A percentile compares a stretch with the other conserved stretches of the same genome.
Conservation (phyloP, 805 yeast genomes). For the Torulaspora indica region DNA sequence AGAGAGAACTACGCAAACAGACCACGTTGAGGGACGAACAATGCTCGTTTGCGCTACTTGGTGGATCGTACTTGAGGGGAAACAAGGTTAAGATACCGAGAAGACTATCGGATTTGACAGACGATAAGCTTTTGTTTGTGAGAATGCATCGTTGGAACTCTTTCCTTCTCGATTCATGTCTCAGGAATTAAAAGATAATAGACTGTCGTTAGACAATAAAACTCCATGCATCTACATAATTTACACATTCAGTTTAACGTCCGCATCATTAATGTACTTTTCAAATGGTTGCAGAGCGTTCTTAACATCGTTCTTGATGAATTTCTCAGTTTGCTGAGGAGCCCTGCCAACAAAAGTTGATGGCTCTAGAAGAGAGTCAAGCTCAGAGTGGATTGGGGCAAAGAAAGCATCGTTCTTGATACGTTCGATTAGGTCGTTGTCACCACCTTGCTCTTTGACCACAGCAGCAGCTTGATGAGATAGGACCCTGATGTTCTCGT, state of each 20-base stretch:
- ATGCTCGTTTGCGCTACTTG: constrained; percentile 36
- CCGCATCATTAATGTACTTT: constrained; percentile 55
- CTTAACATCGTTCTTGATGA: constrained; percentile 77
- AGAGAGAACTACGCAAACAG: constrained; percentile 25
- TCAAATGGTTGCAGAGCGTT: constrained; percentile 70
- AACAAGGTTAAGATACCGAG: constrained; percentile 51
- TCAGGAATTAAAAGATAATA: constrained; percentile 6
- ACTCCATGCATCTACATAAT: constrained; percentile 9
- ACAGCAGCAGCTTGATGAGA: constrained; percentile 97
- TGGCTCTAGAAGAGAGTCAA: constrained; percentile 81
- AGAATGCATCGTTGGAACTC: constrained; percentile 60
- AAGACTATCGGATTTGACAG: constrained; percentile 52
- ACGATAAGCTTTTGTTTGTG: constrained; percentile 49
- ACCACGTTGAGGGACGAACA: constrained; percentile 37
- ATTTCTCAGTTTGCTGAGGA: constrained; percentile 94
- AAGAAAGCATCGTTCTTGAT: constrained; percentile 72
- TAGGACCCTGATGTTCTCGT: constrained; percentile 92
- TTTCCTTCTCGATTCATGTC: constrained; percentile 39
- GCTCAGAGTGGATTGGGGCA: constrained; percentile 80
- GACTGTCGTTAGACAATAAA: not conserved
- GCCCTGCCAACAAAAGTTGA: constrained; percentile 97
- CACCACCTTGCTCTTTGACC: constrained; percentile 98
- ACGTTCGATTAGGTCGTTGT: constrained; percentile 91
- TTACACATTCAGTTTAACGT: constrained; percentile 75
- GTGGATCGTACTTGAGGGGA: constrained; percentile 49